Conservation (phyloP, 306 rosid genomes). For the Datisca glomerata region DNA sequence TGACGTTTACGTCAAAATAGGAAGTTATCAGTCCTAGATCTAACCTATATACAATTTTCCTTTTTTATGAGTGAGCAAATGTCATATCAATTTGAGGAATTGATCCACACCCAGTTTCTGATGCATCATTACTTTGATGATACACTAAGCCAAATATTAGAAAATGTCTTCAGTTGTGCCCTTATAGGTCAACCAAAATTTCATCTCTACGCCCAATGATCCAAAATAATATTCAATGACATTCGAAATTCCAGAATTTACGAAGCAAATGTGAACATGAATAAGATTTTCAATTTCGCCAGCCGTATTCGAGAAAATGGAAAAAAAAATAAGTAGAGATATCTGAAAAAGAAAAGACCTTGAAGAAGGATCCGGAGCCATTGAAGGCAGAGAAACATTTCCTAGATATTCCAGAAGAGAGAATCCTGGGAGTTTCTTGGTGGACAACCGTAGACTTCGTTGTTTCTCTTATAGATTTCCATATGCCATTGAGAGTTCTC, state of each 20-base stretch:
- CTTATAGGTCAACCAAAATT: no score
- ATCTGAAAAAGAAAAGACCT: constrained; percentile 1
- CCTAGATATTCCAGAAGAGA: constrained; percentile 11
- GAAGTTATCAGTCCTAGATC: no score
- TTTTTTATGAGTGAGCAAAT: no score
- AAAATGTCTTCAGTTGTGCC: no score
- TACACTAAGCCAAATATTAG: neutral
- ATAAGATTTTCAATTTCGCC: neutral
- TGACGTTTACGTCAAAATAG: no score
- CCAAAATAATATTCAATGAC: neutral
- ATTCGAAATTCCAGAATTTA: neutral
- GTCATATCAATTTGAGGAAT: neutral
- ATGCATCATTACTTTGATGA: neutral
- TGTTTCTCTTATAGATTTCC: constrained; percentile 9
- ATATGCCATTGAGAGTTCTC: constrained; percentile 3
- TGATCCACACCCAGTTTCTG: neutral
- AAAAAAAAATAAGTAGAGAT: neutral
- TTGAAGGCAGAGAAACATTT: constrained; percentile 1
- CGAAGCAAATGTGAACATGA: neutral
- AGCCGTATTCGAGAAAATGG: neutral
- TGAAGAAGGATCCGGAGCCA: constrained; percentile 9
- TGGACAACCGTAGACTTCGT: neutral
- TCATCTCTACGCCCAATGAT: no score
- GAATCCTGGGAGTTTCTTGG: neutral
- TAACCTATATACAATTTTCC: neutral